Percentiles rank a stretch among this genome's conserved stretches.
phyloP scores from a whole-genome alignment of 2,329 filamentous ascomycete species.

The Colletotrichum orbiculare region DNA sequence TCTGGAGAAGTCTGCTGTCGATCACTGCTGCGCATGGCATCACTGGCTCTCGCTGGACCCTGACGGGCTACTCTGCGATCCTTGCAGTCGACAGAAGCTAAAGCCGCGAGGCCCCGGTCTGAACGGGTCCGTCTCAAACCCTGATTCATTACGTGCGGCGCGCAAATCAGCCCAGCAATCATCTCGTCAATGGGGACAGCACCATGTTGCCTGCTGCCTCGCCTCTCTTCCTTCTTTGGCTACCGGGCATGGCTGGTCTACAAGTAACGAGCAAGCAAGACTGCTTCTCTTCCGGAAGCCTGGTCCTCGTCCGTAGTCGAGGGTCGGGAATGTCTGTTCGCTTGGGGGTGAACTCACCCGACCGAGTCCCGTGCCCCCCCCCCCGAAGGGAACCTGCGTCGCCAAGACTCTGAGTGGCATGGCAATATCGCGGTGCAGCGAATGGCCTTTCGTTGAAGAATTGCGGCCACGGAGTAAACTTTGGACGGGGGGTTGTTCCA shows the following conservation, averaged over 20 bases:
- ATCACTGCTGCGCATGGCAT: slow-evolving; percentile 16
- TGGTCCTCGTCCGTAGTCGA: slow-evolving; percentile 8
- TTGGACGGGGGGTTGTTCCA: slow-evolving; percentile 2
- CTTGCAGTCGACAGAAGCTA: slow-evolving; percentile 19
- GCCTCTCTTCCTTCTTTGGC: too few relatives aligned
- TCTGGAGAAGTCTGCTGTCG: slow-evolving; percentile 14
- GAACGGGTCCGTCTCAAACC: slow-evolving; percentile 18
- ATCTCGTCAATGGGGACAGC: neutral
- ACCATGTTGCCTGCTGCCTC: neutral
- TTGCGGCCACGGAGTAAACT: neutral
- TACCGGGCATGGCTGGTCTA: slow-evolving; percentile 4
- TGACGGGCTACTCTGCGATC: slow-evolving; percentile 8
- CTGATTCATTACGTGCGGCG: slow-evolving; percentile 18
- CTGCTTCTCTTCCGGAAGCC: slow-evolving; percentile 2
- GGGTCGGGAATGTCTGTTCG: slow-evolving; percentile 3
- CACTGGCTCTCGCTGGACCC: slow-evolving; percentile 9
- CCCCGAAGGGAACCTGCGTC: slow-evolving; percentile 1
- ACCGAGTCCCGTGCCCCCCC: too few relatives aligned
- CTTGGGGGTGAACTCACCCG: slow-evolving; percentile 2
- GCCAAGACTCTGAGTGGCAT: slow-evolving; percentile 14
- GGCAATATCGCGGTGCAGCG: neutral
- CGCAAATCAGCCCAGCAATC: slow-evolving; percentile 1
- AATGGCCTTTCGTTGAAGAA: neutral
- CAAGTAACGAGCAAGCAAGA: too few relatives aligned
- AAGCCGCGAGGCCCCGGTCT: slow-evolving; percentile 7